These are phyloP conservation scores for Glarea lozoyensis DNA, from an alignment of 495 filamentous ascomycete species.

Conservation along the genomic window DNA sequence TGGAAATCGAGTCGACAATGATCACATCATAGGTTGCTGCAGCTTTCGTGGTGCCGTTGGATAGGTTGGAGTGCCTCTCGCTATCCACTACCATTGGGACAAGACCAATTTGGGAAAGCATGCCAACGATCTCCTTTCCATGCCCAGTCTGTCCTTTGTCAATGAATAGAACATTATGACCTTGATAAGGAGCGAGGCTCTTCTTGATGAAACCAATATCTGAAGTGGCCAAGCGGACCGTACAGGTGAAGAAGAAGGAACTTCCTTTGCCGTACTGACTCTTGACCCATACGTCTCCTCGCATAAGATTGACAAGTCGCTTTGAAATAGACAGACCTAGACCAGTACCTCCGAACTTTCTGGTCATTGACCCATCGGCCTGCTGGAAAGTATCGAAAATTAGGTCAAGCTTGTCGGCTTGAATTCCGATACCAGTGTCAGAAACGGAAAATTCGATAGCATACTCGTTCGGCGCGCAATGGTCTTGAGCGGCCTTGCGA, in stretches of 20 bases:
- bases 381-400: conserved; percentile 99
- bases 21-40: conserved; percentile 80
- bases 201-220: conserved; percentile 74
- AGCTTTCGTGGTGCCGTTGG: conserved; percentile 40
- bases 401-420: conserved; percentile 88
- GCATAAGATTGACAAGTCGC: conserved; percentile 92
- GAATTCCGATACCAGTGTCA: conserved; percentile 96
- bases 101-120: conserved; percentile 72
- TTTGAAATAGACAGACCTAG: conserved; percentile 95
- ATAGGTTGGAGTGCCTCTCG: conserved; percentile 40
- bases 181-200: conserved; percentile 80
- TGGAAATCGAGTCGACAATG: conserved; percentile 90
- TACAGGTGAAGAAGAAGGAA: conserved; percentile 95
- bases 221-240: conserved; percentile 76
- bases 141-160: conserved; percentile 83
- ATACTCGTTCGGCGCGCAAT: conserved; percentile 67
- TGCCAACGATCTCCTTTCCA: conserved; percentile 65
- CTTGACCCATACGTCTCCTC: conserved; percentile 94
- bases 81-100: conserved; percentile 74
- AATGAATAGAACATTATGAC: conserved; percentile 90
- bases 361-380: conserved; percentile 93
- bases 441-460: conserved; percentile 95
- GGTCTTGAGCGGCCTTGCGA: conserved; percentile 59
- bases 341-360: conserved; percentile 94
- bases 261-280: conserved; percentile 89